Evolutionary conservation across 2,329 filamentous ascomycete species (phyloP).

Genomic region (Furcasterigmium sp.): DNA sequence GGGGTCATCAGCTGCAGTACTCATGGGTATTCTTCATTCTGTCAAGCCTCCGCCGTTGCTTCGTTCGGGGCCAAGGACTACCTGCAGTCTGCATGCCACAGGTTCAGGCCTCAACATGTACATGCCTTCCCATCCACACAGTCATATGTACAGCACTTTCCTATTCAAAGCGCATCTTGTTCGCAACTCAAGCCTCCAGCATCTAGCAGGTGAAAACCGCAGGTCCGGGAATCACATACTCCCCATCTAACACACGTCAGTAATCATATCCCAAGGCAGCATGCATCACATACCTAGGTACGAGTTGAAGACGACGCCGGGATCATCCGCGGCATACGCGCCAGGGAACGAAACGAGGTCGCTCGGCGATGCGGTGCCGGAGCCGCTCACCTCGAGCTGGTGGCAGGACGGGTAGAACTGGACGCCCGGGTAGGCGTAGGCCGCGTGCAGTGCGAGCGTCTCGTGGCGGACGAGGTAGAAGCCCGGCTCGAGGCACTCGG

Average conservation of each 20-base stretch:
- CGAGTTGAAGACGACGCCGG: constrained; percentile 47
- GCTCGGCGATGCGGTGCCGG: constrained; percentile 34
- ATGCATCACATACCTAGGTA: constrained; percentile 35
- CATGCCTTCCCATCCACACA: no score
- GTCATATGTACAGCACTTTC: no score
- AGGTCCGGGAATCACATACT: constrained; percentile 41
- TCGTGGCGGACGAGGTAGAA: constrained; percentile 56
- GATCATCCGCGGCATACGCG: constrained; percentile 42
- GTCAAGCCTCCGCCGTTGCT: no score
- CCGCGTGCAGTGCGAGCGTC: constrained; percentile 48
- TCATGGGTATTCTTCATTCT: no score
- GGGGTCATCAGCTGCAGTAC: no score
- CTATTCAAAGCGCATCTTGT: no score
- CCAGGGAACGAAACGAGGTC: constrained; percentile 47
- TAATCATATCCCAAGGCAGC: not conserved
- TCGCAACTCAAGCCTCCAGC: no score
- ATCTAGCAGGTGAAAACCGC: constrained; percentile 42
- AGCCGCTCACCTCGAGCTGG: constrained; percentile 48
- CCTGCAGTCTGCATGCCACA: no score
- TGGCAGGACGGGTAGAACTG: constrained; percentile 56
- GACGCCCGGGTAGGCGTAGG: constrained; percentile 42
- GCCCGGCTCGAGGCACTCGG: constrained; percentile 43
- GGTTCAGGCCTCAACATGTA: no score
- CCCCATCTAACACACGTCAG: constrained; percentile 16
- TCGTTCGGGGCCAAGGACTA: no score